These are phyloP conservation scores for Aspergillaceae sp. DNA, from an alignment of 2,329 filamentous ascomycete species.

Conservation along the genomic window DNA sequence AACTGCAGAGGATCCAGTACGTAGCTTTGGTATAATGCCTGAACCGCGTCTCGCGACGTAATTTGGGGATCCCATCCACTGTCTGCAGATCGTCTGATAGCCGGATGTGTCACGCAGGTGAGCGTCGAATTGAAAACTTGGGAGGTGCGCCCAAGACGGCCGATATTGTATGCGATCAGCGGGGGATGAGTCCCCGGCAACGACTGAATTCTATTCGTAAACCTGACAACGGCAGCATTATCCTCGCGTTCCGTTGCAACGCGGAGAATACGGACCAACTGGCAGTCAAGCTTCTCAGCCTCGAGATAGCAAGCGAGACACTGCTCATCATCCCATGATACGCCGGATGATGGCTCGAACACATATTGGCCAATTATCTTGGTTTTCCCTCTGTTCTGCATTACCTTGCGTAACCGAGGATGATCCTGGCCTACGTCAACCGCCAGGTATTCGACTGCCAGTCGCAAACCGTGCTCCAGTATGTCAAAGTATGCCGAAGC, in stretches of 20 bases:
- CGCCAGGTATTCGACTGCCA: slow-evolving; percentile 34
- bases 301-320: slow-evolving; percentile 27
- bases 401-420: slow-evolving; percentile 16
- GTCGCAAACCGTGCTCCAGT: slow-evolving; percentile 31
- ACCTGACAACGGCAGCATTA: slow-evolving; percentile 29
- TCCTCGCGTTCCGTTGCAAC: slow-evolving; percentile 29
- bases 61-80: slow-evolving; percentile 26
- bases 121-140: slow-evolving; percentile 36
- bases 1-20: slow-evolving; percentile 36
- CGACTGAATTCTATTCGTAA: slow-evolving; percentile 27
- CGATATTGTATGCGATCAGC: slow-evolving; percentile 35
- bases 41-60: slow-evolving; percentile 29
- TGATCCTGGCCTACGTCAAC: slow-evolving; percentile 28
- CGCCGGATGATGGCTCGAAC: slow-evolving; percentile 19
- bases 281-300: slow-evolving; percentile 29
- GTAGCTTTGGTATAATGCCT: slow-evolving; percentile 34
- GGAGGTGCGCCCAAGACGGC: slow-evolving; percentile 34
- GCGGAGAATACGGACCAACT: slow-evolving; percentile 32
- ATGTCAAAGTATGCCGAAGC: slow-evolving; percentile 24
- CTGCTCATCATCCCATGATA: slow-evolving; percentile 28
- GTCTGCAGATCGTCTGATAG: slow-evolving; percentile 18
- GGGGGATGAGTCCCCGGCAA: slow-evolving; percentile 23
- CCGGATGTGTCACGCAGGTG: slow-evolving; percentile 34
- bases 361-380: slow-evolving; percentile 34
- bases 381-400: slow-evolving; percentile 29